These are phyloP conservation scores for Xylariaceae sp. DNA, from an alignment of 2,329 filamentous ascomycete genomes.

Conservation along the genomic window DNA sequence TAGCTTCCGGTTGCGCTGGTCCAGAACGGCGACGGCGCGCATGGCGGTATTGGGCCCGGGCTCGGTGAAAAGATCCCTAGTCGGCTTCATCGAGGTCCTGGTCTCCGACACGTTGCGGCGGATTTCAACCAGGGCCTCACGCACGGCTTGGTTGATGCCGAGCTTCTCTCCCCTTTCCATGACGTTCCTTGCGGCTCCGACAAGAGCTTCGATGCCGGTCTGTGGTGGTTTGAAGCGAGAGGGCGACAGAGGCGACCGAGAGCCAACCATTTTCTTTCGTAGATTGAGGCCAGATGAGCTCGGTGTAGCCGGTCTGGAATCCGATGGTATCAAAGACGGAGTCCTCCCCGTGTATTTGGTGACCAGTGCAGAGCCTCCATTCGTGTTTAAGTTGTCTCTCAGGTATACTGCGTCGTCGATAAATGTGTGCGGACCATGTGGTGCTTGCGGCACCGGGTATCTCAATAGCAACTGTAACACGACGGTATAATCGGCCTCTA, in stretches of 20 bases:
- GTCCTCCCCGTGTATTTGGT: constrained; percentile 63
- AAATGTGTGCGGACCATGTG: constrained; percentile 69
- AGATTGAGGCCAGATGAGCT: constrained; percentile 32
- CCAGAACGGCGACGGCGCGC: constrained; percentile 46
- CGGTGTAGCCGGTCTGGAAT: constrained; percentile 30
- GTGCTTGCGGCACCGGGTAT: constrained; percentile 65
- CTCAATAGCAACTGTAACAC: constrained; percentile 79
- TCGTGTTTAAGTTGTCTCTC: constrained; percentile 55
- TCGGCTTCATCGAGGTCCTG: constrained; percentile 37
- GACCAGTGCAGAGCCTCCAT: constrained; percentile 63
- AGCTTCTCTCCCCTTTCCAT: constrained; percentile 70
- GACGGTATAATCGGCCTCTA: constrained; percentile 82
- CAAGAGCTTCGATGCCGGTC: constrained; percentile 62
- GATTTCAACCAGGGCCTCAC: constrained; percentile 78
- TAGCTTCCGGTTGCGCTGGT: constrained; percentile 62
- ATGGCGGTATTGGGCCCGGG: constrained; percentile 23
- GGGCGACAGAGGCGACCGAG: constrained; percentile 44
- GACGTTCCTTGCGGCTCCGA: constrained; percentile 74
- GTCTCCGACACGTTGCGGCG: constrained; percentile 68
- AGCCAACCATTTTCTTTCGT: constrained; percentile 36
- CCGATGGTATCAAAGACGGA: constrained; percentile 39
- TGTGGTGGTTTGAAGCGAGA: constrained; percentile 48
- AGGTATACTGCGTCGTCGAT: constrained; percentile 82
- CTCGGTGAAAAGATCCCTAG: constrained; percentile 32
- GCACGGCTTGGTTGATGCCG: constrained; percentile 74